Base-by-base conservation (phyloP, 2,329 filamentous ascomycete genomes). In the Biscogniauxia sp. region DNA sequence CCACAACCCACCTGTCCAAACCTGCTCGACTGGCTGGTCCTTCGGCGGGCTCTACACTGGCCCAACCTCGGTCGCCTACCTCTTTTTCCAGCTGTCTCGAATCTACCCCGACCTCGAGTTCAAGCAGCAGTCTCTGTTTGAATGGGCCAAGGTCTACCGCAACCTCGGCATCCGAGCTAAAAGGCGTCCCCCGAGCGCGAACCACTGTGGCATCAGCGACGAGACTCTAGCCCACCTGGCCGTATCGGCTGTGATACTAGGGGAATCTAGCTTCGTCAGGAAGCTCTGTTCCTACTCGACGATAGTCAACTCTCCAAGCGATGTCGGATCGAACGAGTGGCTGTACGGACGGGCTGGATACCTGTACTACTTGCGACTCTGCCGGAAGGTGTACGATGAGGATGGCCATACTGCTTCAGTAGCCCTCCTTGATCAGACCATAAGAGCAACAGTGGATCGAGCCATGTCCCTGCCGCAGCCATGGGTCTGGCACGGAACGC, bases 291-390 rank as follows among this genome's bases (percentile, higher is more conserved):
- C 75, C 8, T 76, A 75, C 57, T 75, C 64, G 26, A 74, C 77
- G 9, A 76, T 72, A 6, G 79, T 84, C 53, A 80, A 80, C 54
- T 72, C 78, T 11, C 76, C 79, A 55, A 61, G 68, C 0, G 78
- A 79, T 1, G 80, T 82, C 25, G 79, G 74, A 1, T 79, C 74
- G 1, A 85, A 89, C 57, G 88, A 91, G 69, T 82, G 88, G 73
- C 75, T 89, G 5, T 87, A 88, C 70, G 89, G 89, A 5, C 81
- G 87, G 11, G 86, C 88, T 1, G 89, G 89, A 0, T 84, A 86
- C 57, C 77, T 92, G 23, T 91, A 91, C 70, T 77, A 90, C 51
- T 79, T 92, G 50, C 80, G 89, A 0, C 75, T 90, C 60, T 84
- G 90, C 37, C 82, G 82, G 20, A 52, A 53, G 1, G 55, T 61